Evolutionary conservation across 169 alveolate species (phyloP).

Genomic region (Besnoitia besnoiti): DNA sequence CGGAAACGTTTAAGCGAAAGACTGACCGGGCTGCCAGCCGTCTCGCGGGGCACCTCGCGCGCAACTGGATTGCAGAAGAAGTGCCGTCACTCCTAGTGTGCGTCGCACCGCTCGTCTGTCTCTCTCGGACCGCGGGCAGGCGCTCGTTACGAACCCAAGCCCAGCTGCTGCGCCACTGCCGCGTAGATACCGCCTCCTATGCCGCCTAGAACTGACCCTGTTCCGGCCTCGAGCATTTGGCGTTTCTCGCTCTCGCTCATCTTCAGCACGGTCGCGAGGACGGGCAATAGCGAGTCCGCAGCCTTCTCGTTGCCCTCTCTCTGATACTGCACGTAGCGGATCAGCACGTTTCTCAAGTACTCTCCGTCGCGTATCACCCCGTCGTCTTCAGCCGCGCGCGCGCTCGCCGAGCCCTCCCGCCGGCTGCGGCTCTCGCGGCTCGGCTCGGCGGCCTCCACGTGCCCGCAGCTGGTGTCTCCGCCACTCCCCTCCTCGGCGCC

Average conservation of each 20-base stretch:
- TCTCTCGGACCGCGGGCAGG: too few species aligned
- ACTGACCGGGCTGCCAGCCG: too few species aligned
- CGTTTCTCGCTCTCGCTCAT: slow-evolving; percentile 4
- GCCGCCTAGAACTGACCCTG: neutral
- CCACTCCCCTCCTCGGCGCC: neutral
- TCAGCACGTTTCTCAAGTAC: slow-evolving; percentile 15
- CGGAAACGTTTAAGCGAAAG: too few species aligned
- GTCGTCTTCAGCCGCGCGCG: neutral
- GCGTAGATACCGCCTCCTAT: neutral
- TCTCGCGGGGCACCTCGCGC: too few species aligned
- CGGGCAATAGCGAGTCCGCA: slow-evolving; percentile 9
- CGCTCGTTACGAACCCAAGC: too few species aligned
- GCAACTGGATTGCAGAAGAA: too few species aligned
- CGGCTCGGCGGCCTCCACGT: too few species aligned
- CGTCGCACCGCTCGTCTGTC: too few species aligned
- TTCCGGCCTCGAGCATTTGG: neutral
- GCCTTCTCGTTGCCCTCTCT: slow-evolving; percentile 34
- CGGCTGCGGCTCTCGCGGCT: neutral
- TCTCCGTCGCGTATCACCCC: slow-evolving; percentile 16
- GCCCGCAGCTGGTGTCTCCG: neutral
- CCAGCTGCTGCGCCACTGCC: slow-evolving; percentile 1
- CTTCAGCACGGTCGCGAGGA: slow-evolving; percentile 32
- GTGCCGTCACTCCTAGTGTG: too few species aligned
- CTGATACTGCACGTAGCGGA: slow-evolving; percentile 17
- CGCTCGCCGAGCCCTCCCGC: neutral